phyloP scores from a whole-genome alignment of 2,329 filamentous ascomycete species.

The Scedosporium boydii region DNA sequence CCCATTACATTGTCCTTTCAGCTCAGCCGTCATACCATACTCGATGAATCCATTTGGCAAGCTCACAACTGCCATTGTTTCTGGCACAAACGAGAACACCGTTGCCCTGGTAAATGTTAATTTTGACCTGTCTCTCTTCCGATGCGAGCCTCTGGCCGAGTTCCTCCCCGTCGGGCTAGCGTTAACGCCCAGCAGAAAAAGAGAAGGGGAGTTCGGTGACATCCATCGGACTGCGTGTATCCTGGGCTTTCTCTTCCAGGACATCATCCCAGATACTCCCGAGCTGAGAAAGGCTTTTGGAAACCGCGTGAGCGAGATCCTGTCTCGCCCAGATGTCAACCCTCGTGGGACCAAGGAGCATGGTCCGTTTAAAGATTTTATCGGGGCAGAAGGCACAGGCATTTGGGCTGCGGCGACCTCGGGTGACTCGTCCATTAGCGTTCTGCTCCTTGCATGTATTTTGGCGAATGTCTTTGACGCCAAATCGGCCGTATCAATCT shows the following conservation, averaged over 20 bases:
- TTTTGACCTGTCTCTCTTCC: neutral
- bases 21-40: no score
- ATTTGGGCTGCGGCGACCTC: conserved; percentile 29
- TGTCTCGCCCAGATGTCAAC: neutral
- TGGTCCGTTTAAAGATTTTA: conserved; percentile 13
- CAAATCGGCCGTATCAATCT: conserved; percentile 16
- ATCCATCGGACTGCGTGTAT: neutral
- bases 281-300: neutral
- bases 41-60: neutral
- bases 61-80: neutral
- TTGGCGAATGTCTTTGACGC: conserved; percentile 16
- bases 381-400: conserved; percentile 20
- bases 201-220: neutral
- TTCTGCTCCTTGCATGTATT: conserved; percentile 22
- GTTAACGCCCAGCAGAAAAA: neutral
- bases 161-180: neutral
- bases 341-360: neutral
- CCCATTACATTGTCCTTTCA: no score
- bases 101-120: neutral
- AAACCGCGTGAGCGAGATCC: neutral
- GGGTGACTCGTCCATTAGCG: conserved; percentile 14
- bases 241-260: neutral
- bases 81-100: neutral
- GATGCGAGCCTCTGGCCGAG: neutral
- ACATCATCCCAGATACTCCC: neutral